Evolutionary conservation across 1,284 basidiomycete genomes (phyloP).

Genomic region (Leccinum subrobustum): DNA sequence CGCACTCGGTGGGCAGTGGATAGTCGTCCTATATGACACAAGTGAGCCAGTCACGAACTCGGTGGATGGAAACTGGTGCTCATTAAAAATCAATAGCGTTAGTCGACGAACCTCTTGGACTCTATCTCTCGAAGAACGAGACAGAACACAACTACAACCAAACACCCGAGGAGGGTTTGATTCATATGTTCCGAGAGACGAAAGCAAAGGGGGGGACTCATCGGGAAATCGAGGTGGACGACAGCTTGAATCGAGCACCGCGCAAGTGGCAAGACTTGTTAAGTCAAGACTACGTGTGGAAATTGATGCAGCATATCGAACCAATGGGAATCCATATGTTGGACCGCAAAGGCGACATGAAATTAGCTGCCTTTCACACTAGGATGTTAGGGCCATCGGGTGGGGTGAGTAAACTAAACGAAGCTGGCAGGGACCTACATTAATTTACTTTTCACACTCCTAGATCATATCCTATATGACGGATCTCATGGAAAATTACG

Average conservation of each 20-base stretch:
- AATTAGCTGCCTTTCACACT: neutral
- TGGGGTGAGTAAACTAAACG: neutral
- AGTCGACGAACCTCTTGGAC: neutral
- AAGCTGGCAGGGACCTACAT: neutral
- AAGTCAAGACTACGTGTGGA: neutral
- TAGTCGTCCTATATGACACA: neutral
- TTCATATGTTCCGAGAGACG: neutral
- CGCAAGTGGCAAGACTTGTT: neutral
- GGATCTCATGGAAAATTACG: neutral
- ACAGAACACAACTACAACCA: neutral
- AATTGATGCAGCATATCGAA: neutral
- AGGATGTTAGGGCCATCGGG: neutral
- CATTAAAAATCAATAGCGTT: neutral
- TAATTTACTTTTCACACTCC: neutral
- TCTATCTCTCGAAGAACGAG: neutral
- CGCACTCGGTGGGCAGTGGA: neutral
- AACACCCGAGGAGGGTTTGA: neutral
- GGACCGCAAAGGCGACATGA: neutral
- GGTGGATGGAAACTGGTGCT: neutral
- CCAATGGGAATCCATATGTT: neutral
- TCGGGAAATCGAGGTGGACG: neutral
- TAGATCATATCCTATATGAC: neutral
- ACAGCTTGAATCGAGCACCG: neutral
- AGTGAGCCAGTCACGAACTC: neutral
- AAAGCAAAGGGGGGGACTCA: neutral